phyloP scores from a whole-genome alignment of 2,329 filamentous ascomycete genomes.

The Penicillium verrucosum region DNA sequence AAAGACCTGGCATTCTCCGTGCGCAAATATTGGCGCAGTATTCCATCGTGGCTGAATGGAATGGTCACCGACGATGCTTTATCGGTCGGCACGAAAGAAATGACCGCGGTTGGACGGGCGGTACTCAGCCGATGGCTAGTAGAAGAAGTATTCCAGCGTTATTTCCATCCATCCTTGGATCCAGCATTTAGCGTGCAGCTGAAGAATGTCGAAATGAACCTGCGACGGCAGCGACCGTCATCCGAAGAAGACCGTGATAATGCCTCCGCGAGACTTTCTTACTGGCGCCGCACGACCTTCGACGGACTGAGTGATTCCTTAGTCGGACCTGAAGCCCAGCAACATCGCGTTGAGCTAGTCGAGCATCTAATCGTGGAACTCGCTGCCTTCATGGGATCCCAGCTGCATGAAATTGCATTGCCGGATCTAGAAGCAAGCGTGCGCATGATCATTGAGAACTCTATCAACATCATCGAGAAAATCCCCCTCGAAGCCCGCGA shows the following conservation, averaged over 20 bases:
- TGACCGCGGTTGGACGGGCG: slow-evolving; percentile 90
- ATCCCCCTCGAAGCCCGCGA: slow-evolving; percentile 88
- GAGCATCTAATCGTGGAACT: slow-evolving; percentile 66
- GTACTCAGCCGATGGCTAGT: slow-evolving; percentile 86
- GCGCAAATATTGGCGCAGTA: slow-evolving; percentile 82
- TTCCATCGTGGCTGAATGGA: slow-evolving; percentile 75
- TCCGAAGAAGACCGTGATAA: slow-evolving; percentile 88
- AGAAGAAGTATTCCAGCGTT: slow-evolving; percentile 84
- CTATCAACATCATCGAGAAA: slow-evolving; percentile 79
- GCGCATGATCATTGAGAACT: slow-evolving; percentile 88
- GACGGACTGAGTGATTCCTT: slow-evolving; percentile 79
- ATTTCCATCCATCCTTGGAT: slow-evolving; percentile 88
- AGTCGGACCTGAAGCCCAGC: slow-evolving; percentile 60
- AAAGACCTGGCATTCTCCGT: slow-evolving; percentile 95
- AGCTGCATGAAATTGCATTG: slow-evolving; percentile 72
- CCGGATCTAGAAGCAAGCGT: slow-evolving; percentile 82
- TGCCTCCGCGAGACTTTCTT: slow-evolving; percentile 78
- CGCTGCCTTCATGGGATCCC: slow-evolving; percentile 66
- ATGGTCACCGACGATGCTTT: slow-evolving; percentile 83
- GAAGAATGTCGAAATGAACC: slow-evolving; percentile 83
- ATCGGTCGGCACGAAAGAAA: slow-evolving; percentile 87
- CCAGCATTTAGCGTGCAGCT: slow-evolving; percentile 70
- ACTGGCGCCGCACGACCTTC: slow-evolving; percentile 89
- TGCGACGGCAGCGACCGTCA: slow-evolving; percentile 68
- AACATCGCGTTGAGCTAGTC: slow-evolving; percentile 67